Conservation (phyloP, 2,329 filamentous ascomycete genomes). For the Colletotrichum orbiculare region DNA sequence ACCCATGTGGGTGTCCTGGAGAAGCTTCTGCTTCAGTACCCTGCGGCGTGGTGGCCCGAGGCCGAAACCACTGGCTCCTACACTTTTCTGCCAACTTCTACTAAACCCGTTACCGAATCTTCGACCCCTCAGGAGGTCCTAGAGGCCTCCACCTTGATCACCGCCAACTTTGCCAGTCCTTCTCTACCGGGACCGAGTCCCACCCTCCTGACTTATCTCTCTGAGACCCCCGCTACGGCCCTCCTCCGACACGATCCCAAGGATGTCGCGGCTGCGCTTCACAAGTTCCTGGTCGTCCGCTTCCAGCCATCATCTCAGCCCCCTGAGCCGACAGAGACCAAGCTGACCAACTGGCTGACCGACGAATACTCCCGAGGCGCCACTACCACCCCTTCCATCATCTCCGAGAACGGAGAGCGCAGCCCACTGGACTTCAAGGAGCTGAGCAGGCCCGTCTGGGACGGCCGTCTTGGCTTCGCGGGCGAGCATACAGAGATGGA, state of each 20-base stretch:
- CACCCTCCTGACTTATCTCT: slow-evolving; percentile 32
- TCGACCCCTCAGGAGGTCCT: slow-evolving; percentile 25
- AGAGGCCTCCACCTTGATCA: slow-evolving; percentile 32
- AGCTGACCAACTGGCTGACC: slow-evolving; percentile 32
- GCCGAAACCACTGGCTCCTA: slow-evolving; percentile 29
- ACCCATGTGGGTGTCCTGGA: slow-evolving; percentile 32
- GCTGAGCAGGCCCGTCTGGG: slow-evolving; percentile 29
- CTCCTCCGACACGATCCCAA: slow-evolving; percentile 26
- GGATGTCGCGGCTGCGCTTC: slow-evolving; percentile 28
- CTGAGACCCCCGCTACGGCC: slow-evolving; percentile 29
- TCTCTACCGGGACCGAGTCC: slow-evolving; percentile 28
- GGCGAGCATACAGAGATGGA: slow-evolving; percentile 36
- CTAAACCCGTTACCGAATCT: slow-evolving; percentile 26
- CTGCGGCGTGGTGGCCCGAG: slow-evolving; percentile 33
- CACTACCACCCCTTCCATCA: slow-evolving; percentile 30
- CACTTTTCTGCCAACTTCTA: slow-evolving; percentile 34
- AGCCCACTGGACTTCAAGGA: slow-evolving; percentile 35
- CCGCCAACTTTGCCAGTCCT: slow-evolving; percentile 30
- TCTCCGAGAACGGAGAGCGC: slow-evolving; percentile 30
- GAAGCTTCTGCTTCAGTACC: slow-evolving; percentile 34
- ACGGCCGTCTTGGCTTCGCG: slow-evolving; percentile 30
- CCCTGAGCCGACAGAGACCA: slow-evolving; percentile 24
- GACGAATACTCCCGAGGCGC: slow-evolving; percentile 33
- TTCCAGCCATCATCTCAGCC: slow-evolving; percentile 29
- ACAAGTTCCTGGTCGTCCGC: slow-evolving; percentile 30